These are phyloP conservation scores for Cinchona pubescens DNA, from an alignment of 257 asterid genomes.

Conservation along the genomic window DNA sequence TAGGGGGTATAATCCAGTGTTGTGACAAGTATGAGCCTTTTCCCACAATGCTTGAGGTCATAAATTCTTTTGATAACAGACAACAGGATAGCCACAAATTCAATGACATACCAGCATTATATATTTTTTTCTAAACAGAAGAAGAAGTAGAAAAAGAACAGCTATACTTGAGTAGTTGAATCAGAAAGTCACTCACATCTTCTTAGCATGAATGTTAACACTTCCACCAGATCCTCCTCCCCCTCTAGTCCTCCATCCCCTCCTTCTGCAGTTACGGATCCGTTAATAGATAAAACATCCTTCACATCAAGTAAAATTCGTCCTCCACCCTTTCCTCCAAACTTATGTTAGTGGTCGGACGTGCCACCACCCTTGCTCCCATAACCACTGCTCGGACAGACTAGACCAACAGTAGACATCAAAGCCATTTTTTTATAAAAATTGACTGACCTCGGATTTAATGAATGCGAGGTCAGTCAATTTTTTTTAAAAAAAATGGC, in stretches of 20 bases:
- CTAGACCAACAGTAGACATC: constrained; percentile 89
- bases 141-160: background rate
- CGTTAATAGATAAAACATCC: constrained; percentile 64
- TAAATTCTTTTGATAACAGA: background rate
- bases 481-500: too few species aligned
- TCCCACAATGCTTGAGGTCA: background rate
- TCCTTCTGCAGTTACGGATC: constrained; percentile 86
- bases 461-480: too few species aligned
- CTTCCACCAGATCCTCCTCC: constrained; percentile 99
- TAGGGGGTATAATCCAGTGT: background rate
- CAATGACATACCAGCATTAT: background rate
- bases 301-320: constrained; percentile 60
- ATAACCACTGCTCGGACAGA: constrained; percentile 73
- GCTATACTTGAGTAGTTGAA: constrained; percentile 20
- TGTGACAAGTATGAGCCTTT: background rate
- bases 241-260: constrained; percentile 83
- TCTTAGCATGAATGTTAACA: constrained; percentile 56
- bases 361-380: constrained; percentile 92
- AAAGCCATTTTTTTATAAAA: too few species aligned
- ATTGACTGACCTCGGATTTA: too few species aligned
- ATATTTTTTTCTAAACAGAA: background rate
- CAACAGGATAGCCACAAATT: background rate
- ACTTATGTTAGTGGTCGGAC: constrained; percentile 56
- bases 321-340: constrained; percentile 96
- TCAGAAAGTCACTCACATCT: constrained; percentile 69